Evolutionary conservation across 2,329 filamentous ascomycete species (phyloP), one percentile per base, ranked within the genome.

Genomic region (Botrytis galanthina): DNA sequence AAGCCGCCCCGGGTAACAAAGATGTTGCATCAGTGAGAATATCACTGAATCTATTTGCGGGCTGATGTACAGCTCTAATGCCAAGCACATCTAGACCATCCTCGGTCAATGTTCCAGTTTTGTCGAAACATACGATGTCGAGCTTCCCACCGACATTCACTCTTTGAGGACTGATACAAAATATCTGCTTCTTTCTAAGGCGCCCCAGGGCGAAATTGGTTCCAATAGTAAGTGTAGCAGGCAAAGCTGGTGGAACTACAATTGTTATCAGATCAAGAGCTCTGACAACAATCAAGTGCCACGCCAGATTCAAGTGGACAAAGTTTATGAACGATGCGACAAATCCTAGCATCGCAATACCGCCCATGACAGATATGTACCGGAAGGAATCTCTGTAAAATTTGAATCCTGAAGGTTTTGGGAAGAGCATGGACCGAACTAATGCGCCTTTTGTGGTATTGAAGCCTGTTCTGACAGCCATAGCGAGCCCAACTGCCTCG

Each of bases 371-470:
- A 6, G 93, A 94, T 74, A 99, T 98, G 81, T 99, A 99, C 35
- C 95, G 90, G 84, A 99, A 99, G 0, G 95, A 98, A 82, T 99
- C 96, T 60, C 94, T 90, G 82, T 99, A 99, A 81, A 99, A 99
- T 80, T 97, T 98, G 88, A 99, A 99, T 0, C 95, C 95, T 0
- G 95, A 97, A 1, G 96, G 96, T 80, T 99, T 99, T 0, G 96
- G 97, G 81, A 99, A 99, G 54, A 99, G 88, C 95, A 99, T 99
- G 0, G 96, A 98, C 37, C 96, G 92, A 74, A 99, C 94, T 29
- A 99, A 85, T 16, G 96, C 93, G 37, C 96, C 96, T 82, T 99
- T 99, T 2, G 96, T 99, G 0, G 96, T 99, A 81, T 97, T 97
- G 83, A 99, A 99, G 2, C 96, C 96, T 3, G 95, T 99, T 75